phyloP scores from a whole-genome alignment of 805 yeast genomes.

The Candida hungchunana region DNA sequence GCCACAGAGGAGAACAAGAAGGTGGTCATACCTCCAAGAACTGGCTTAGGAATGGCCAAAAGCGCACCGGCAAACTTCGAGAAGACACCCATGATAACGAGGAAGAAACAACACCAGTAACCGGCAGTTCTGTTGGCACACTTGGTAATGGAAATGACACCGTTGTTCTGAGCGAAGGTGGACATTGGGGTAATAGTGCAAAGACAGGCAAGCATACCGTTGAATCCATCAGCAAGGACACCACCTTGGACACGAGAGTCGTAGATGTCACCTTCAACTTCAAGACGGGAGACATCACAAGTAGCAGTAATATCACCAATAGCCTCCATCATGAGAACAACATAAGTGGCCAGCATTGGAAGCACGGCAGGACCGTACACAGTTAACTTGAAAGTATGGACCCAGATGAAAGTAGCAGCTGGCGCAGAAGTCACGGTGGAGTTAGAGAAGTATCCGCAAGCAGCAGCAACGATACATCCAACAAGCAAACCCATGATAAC shows the following conservation, averaged over 20 bases:
- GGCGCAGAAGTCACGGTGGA: slow-evolving; percentile 64
- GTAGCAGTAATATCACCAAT: slow-evolving; percentile 95
- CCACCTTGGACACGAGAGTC: slow-evolving; percentile 93
- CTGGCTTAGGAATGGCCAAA: slow-evolving; percentile 73
- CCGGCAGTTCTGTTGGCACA: slow-evolving; percentile 86
- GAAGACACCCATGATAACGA: slow-evolving; percentile 82
- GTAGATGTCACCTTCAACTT: slow-evolving; percentile 75
- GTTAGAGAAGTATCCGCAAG: slow-evolving; percentile 72
- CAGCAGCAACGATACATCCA: slow-evolving; percentile 92
- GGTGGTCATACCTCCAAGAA: slow-evolving; percentile 88
- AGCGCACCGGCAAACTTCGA: slow-evolving; percentile 88
- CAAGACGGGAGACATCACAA: slow-evolving; percentile 82
- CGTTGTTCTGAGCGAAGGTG: slow-evolving; percentile 92
- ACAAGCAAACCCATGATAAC: slow-evolving; percentile 79
- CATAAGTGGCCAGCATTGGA: slow-evolving; percentile 79
- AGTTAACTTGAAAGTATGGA: slow-evolving; percentile 68
- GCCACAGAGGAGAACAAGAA: slow-evolving; percentile 72
- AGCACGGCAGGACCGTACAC: slow-evolving; percentile 84
- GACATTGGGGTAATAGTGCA: slow-evolving; percentile 87
- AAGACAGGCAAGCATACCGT: slow-evolving; percentile 71
- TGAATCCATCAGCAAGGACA: slow-evolving; percentile 81
- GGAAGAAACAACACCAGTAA: slow-evolving; percentile 74
- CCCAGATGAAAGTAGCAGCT: slow-evolving; percentile 83
- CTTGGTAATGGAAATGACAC: slow-evolving; percentile 88
- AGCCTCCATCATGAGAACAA: slow-evolving; percentile 86